Evolutionary conservation across 306 rosid genomes (phyloP).

Genomic region (Cucumis melo): DNA sequence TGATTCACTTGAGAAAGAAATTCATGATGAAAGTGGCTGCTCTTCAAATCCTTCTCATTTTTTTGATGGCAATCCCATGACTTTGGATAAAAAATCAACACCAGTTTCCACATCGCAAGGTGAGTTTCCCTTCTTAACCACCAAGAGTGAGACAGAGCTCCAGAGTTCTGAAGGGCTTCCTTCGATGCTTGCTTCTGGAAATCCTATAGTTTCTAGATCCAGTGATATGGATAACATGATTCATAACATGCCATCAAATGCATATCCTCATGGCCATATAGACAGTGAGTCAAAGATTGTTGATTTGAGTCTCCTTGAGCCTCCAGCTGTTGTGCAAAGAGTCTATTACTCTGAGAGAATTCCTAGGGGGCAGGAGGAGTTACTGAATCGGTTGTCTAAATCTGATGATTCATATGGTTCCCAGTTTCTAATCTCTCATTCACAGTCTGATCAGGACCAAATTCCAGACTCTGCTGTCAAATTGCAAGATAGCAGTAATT

Average conservation of each 20-base stretch:
- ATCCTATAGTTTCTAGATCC: slow-evolving; percentile 30
- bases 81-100: slow-evolving; percentile 28
- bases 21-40: slow-evolving; percentile 22
- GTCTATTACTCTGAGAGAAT: slow-evolving; percentile 72
- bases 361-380: slow-evolving; percentile 79
- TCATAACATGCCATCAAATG: slow-evolving; percentile 22
- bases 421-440: slow-evolving; percentile 43
- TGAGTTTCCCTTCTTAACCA: slow-evolving; percentile 17
- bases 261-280: slow-evolving; percentile 30
- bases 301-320: slow-evolving; percentile 57
- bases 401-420: slow-evolving; percentile 73
- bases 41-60: slow-evolving; percentile 20
- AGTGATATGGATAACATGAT: slow-evolving; percentile 26
- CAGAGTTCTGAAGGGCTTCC: slow-evolving; percentile 35
- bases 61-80: slow-evolving; percentile 14
- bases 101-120: slow-evolving; percentile 25
- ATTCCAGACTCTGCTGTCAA: slow-evolving; percentile 28
- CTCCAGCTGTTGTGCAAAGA: slow-evolving; percentile 59
- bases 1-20: slow-evolving; percentile 26
- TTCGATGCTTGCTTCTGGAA: slow-evolving; percentile 25
- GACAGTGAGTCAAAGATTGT: slow-evolving; percentile 40
- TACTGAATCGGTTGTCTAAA: slow-evolving; percentile 61
- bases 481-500: slow-evolving; percentile 26
- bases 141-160: slow-evolving; percentile 37
- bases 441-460: slow-evolving; percentile 44